A percentile compares a stretch with the other conserved stretches of the same genome.
phyloP scores from a whole-genome alignment of 1,139 yeast species.

The Candida mesenterica region DNA sequence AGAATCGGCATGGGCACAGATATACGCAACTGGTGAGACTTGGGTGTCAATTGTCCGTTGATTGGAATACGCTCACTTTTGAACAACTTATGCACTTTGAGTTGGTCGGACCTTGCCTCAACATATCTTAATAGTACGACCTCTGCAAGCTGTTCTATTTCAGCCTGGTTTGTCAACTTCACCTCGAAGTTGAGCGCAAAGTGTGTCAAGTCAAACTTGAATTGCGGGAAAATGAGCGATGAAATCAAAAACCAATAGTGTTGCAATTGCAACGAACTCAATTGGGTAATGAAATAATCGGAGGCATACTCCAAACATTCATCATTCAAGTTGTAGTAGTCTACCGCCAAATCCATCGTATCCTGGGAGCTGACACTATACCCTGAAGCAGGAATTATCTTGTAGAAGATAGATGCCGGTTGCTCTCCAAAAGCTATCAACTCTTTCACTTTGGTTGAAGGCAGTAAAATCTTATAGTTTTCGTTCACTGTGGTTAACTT shows the following conservation, averaged over 20 bases:
- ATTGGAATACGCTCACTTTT: constrained; percentile 4
- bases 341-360: constrained; percentile 40
- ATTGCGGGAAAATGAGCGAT: constrained; percentile 20
- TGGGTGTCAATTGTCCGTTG: constrained; percentile 7
- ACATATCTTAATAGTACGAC: constrained; percentile 17
- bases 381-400: constrained; percentile 31
- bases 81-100: constrained; percentile 16
- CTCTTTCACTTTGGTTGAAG: constrained; percentile 16
- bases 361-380: constrained; percentile 29
- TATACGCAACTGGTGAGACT: constrained; percentile 31
- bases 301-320: constrained; percentile 35
- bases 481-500: constrained; percentile 35
- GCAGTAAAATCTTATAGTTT: constrained; percentile 36
- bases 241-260: constrained; percentile 28
- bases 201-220: constrained; percentile 36
- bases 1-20: constrained; percentile 54
- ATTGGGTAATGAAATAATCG: constrained; percentile 7
- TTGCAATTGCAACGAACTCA: constrained; percentile 12
- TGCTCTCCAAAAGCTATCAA: constrained; percentile 66
- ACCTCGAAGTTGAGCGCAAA: constrained; percentile 35
- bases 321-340: constrained; percentile 43
- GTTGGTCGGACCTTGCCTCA: constrained; percentile 12
- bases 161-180: constrained; percentile 19
- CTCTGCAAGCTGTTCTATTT: constrained; percentile 16
- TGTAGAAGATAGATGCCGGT: constrained; percentile 61